Base-by-base conservation (phyloP, 2,329 filamentous ascomycete genomes). In the Tolypocladium tundrense region DNA sequence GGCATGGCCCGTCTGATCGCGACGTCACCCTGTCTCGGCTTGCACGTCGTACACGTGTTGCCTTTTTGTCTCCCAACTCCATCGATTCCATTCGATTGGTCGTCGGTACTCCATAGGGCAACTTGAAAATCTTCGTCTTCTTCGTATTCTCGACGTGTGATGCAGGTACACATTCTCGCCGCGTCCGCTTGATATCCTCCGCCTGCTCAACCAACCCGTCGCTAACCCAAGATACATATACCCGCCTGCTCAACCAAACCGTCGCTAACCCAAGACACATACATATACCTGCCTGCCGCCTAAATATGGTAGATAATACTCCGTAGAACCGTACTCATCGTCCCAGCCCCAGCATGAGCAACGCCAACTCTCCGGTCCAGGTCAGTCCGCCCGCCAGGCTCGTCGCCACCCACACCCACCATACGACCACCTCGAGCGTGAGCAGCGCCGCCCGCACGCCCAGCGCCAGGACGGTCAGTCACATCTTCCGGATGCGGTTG, bases 401-500 rank as follows among this genome's bases (percentile, higher is more conserved):
- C 54, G 59, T 62, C 24, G 63, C 54, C 56, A 70, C 37, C 67
- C 69, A 72, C 24, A 68, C 42, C 62, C 65, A 62, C 67, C 70
- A 73, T 11, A 68, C 71, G 11, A 68, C 56, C 24, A 67, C 56
- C 52, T 69, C 65, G 24, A 71, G 63, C 24, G 55, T 58, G 41
- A 66, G 55, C 16, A 76, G 55, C 19, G 69, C 57, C n/a, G 61
- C 58, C 48, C 66, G 63, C 19, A 75, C 61, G 24, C 63, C 51
- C 19, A 67, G 14, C 48, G 60, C 61, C 24, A 66, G 54, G 13
- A 62, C 59, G 60, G 65, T 56, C 60, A 72, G 73, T 77, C 75
- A 80, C 65, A 91, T 84, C 75, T 87, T 88, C 68, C 78, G 81
- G 59, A 86, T 81, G 58, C 88, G 80, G 66, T 85, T 85, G 75